Evolutionary conservation across 345 rosid genomes (phyloP).

Genomic region (Pistacia atlantica): DNA sequence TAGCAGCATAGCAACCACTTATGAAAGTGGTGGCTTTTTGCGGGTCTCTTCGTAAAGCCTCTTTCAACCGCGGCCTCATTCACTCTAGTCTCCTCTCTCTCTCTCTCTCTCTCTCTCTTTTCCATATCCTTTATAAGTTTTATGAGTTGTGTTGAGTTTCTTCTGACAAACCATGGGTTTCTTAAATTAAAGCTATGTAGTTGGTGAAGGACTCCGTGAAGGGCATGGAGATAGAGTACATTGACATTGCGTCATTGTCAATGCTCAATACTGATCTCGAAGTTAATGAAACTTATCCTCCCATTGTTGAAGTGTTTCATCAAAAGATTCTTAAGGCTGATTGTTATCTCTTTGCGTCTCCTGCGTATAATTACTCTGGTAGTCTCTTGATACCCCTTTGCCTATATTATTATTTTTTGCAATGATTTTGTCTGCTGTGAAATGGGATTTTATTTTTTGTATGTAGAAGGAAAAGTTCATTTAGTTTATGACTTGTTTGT

Average conservation of each 20-base stretch:
- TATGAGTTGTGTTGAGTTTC: background rate
- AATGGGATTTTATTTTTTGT: slow-evolving; percentile 1
- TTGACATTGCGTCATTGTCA: slow-evolving; percentile 63
- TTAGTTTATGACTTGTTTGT: background rate
- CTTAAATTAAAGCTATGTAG: slow-evolving; percentile 39
- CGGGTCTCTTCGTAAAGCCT: slow-evolving; percentile 79
- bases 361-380: slow-evolving; percentile 78
- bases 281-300: slow-evolving; percentile 55
- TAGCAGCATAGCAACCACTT: slow-evolving; percentile 37
- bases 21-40: slow-evolving; percentile 76
- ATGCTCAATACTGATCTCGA: slow-evolving; percentile 76
- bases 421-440: background rate
- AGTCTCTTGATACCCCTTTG: background rate
- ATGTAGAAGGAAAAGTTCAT: background rate
- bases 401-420: too few species aligned
- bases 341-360: slow-evolving; percentile 75
- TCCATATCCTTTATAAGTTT: background rate
- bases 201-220: slow-evolving; percentile 38
- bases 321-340: slow-evolving; percentile 62
- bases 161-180: background rate
- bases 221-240: slow-evolving; percentile 53
- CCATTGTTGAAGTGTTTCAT: slow-evolving; percentile 65
- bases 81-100: slow-evolving; percentile 50
- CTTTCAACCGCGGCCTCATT: slow-evolving; percentile 69
- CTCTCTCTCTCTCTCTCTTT: too few species aligned